phyloP scores from a whole-genome alignment of 208 protist genomes.

The Trypanosoma platydactyli region DNA sequence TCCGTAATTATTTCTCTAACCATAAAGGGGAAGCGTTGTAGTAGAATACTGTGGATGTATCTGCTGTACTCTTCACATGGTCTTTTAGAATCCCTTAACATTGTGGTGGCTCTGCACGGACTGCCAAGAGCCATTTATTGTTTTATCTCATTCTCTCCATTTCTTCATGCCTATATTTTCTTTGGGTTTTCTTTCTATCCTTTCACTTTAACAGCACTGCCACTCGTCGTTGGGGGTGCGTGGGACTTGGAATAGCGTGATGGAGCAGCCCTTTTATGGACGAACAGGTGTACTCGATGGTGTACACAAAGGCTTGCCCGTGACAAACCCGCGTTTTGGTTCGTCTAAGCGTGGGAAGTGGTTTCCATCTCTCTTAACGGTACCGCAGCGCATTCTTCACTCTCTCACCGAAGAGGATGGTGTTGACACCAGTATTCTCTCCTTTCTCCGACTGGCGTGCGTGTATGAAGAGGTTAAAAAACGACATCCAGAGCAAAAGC shows the following conservation, averaged over 20 bases:
- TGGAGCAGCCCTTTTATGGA: conserved; percentile 74
- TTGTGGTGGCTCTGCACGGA: too few species aligned
- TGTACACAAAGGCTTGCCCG: conserved; percentile 39
- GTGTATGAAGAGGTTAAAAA: conserved; percentile 41
- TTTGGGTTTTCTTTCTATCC: conserved; percentile 16
- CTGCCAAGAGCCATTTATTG: too few species aligned
- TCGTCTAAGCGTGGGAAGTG: conserved; percentile 43
- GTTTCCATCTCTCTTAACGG: conserved; percentile 67
- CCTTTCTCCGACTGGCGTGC: conserved; percentile 48
- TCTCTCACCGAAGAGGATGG: conserved; percentile 39
- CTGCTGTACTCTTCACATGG: too few species aligned
- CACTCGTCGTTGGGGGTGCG: neutral
- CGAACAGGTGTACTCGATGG: conserved; percentile 62
- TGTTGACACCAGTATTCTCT: conserved; percentile 37
- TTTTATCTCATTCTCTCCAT: neutral
- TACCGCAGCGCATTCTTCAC: conserved; percentile 72
- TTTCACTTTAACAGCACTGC: conserved; percentile 6
- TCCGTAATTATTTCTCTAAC: too few species aligned
- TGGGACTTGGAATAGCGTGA: conserved; percentile 16
- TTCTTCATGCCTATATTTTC: neutral
- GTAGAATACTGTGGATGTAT: too few species aligned
- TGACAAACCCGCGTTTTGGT: conserved; percentile 34
- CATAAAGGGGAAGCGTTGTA: too few species aligned
- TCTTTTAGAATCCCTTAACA: neutral
- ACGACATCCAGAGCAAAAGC: neutral